Evolutionary conservation across 148 eudicot genomes (phyloP), one percentile per base, ranked within the genome.

Genomic region (Polygonum aviculare): DNA sequence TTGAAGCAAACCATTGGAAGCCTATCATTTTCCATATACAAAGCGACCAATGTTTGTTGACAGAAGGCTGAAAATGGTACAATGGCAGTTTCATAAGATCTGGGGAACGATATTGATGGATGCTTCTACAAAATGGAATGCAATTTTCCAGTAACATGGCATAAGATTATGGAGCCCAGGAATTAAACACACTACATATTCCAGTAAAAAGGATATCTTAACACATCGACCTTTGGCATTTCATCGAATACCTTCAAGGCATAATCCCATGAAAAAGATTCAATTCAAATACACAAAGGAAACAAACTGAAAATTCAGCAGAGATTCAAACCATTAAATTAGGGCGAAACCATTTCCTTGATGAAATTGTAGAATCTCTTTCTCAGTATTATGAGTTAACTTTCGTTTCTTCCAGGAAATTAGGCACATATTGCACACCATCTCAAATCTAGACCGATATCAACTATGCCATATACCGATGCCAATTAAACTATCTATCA

Each of bases 301-400:
- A 26, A 26, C 31, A 26, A 26, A 26, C 31, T 26, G 31, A 26
- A 26, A 26, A 0, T 26, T 26, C 31, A 26, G 31, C 31, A 26
- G 31, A 26, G 31, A 26, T 26, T 26, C 31, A 26, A 26, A 26
- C 31, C 31, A 26, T 26, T 26, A 26, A 26, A 26, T 26, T 26
- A 26, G 31, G 31, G 31, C 31, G 31, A 26, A 26, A 26, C 31
- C 31, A 26, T 26, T 26, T 26, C 31, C 31, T 26, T 1, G 31
- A 26, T 94, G 79, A 94, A 96, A 79, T 92, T 94, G 89, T 97
- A 92, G 80, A 94, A 94, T 84, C 98, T 94, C 63, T 57, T 57
- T 33, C 6, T 19, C 31, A 26, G 31, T 22, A 57, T 21, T 19
- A 33, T 57, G 4, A 57, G 33, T 19, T 57, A 22, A 12, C 18